Base-by-base conservation (phyloP, 495 filamentous ascomycete genomes). In the Lichina pygmaea region DNA sequence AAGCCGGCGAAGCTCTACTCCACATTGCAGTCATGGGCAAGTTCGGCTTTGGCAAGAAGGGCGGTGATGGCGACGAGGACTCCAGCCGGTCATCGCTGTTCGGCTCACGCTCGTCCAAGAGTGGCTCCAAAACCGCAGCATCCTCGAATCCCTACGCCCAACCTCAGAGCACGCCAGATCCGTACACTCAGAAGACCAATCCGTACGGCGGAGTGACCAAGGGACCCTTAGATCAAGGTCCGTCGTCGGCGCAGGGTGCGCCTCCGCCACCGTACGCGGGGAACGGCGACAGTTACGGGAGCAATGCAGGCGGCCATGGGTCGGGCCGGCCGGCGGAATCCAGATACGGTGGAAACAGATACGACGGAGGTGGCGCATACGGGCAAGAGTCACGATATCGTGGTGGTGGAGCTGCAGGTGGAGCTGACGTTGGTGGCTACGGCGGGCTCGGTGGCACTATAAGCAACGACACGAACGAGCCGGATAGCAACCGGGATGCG, bases 31-130 rank as follows among this genome's bases (percentile, higher is more conserved):
- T 24, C 24, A 82, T 82, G 78, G 68, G 65, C 57, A 71, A 66
- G 48, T 66, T 72, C 48, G 66, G 70, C 31, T 69, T 79, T 54
- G 70, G 77, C 51, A 81, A 75, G 62, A 80, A 75, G 55, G 36
- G 36, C 17, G 24, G 63, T 34, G 64, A 67, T 43, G 66, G 66
- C 47, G 64, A 60, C 52, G 65, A 66, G 46, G 72, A 76, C 15
- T 61, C 67, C 15, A 70, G 61, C 54, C 71, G 70, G 43, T 62
- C 62, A 44, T 66, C 67, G 30, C 66, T 79, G 39, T 77, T 77
- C 46, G 71, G 73, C 44, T 62, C 61, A 34, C 56, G 45, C 33
- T 47, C 45, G n/a, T 47, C 45, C 36, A 43, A 43, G 42, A 24
- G 16, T 17, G 15, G 10, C 11, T 12, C 42, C 11, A 17, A 17